Conservation (phyloP, 139 green algal species). For the Chlamydomonas incerta region DNA sequence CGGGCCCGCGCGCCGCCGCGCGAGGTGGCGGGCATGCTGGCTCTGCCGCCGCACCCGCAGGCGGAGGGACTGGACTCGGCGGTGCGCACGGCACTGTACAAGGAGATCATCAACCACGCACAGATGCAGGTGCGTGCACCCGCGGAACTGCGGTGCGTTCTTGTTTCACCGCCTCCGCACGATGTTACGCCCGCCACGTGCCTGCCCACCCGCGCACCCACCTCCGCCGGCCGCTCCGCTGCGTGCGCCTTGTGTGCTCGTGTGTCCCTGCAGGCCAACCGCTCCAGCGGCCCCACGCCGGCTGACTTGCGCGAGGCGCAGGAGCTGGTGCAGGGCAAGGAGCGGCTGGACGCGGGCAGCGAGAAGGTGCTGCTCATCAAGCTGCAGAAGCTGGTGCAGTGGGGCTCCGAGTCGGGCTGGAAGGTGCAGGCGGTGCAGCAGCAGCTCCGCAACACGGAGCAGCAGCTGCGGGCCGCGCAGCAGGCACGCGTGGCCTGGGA, state of each 20-base stretch:
- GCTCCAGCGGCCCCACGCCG: not conserved
- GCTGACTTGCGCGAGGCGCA: slow-evolving; percentile 25
- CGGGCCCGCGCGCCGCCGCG: no score
- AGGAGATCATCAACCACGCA: not conserved
- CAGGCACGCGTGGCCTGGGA: slow-evolving; percentile 8
- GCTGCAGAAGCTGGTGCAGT: slow-evolving; percentile 28
- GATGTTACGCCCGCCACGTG: no score
- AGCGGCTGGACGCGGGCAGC: slow-evolving; percentile 14
- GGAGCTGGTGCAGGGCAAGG: slow-evolving; percentile 32
- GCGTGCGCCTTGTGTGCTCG: no score
- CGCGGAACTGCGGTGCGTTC: no score
- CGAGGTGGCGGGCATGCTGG: no score
- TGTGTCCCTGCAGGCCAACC: not conserved
- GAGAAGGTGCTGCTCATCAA: slow-evolving; percentile 44
- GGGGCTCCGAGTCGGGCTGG: slow-evolving; percentile 32
- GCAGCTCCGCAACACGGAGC: not conserved
- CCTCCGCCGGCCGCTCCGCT: no score
- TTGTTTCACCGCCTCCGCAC: no score
- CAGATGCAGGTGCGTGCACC: slow-evolving; percentile 16
- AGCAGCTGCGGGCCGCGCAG: not conserved
- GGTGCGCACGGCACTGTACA: not conserved
- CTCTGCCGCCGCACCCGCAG: slow-evolving; percentile 17
- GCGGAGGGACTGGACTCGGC: not conserved
- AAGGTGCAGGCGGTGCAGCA: slow-evolving; percentile 18
- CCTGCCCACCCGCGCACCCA: no score